Base-by-base conservation (phyloP, 1,139 yeast genomes). In the Suhomyces choctaworum region DNA sequence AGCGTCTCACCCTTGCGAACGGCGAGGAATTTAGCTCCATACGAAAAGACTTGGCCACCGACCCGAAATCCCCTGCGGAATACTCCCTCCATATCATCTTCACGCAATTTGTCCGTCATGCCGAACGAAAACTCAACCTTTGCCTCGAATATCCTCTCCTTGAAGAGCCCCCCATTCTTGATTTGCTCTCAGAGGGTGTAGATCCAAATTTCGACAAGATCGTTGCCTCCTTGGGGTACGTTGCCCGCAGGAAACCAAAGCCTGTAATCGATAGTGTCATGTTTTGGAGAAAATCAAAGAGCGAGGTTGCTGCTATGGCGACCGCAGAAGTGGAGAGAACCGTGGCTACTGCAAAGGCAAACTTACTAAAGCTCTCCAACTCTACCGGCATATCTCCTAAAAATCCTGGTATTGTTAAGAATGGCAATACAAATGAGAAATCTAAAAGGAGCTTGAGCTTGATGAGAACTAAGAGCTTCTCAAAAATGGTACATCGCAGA, bases 181-280 rank as follows among this genome's bases (percentile, higher is more conserved):
- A 84, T 24, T 64, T 89, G n/a, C 64, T 94, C 11, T 86, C 92
- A 0, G 94, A 84, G 50, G 97, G 97, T 0, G 81, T 78, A 0
- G 98, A 92, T 54, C 81, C 84, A 0, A 78, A 76, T 19, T 90
- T 92, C 55, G 98, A 92, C 60, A 80, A 84, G 50, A 84, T 89
- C 37, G 79, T 94, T 17, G 79, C 80, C 8, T 83, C 96, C 0
- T 66, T 92, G 42, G 98, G 98, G 2, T 88, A 86, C 55, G 86
- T 92, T 25, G 95, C 98, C 1, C 73, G 89, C 39, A 73, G 83
- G 23, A 87, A 89, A 48, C 97, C 97, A 1, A 90, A 89, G 52
- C 96, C 97, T 0, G 97, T 94, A 3, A 90, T 94, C 29, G 98
- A 94, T 57, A 87, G 96, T 15, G 96, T 92, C 40, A 90, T 94